phyloP scores from a whole-genome alignment of 208 protist genomes.

The Leishmania braziliensis region DNA sequence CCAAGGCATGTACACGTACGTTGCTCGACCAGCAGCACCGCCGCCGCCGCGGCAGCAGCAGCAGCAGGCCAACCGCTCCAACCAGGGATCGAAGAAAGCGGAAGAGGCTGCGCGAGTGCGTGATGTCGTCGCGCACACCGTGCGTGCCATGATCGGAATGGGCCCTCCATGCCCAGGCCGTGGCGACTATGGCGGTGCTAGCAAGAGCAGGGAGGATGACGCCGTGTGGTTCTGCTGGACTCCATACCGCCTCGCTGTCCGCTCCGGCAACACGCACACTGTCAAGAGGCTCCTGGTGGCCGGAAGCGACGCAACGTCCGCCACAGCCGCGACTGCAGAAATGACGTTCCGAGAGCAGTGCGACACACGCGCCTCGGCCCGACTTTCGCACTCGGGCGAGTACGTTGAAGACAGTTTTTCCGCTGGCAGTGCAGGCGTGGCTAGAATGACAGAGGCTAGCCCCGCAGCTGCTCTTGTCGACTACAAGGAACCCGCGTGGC shows the following conservation, averaged over 20 bases:
- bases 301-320: background rate
- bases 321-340: background rate
- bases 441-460: background rate
- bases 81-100: background rate
- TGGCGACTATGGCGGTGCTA: background rate
- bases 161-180: background rate
- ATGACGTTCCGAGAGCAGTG: background rate
- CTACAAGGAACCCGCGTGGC: slow-evolving; percentile 58
- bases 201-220: background rate
- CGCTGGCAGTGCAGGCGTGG: background rate
- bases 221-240: slow-evolving; percentile 43
- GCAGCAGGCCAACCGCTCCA: background rate
- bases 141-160: background rate
- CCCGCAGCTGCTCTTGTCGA: slow-evolving; percentile 34
- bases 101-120: slow-evolving; percentile 13
- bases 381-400: background rate
- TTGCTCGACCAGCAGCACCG: background rate
- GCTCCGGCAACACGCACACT: slow-evolving; percentile 25
- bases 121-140: slow-evolving; percentile 1
- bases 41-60: background rate
- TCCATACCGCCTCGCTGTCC: slow-evolving; percentile 61
- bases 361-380: background rate
- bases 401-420: background rate
- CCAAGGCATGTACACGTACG: slow-evolving; percentile 17
- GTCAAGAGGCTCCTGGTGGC: slow-evolving; percentile 23